Conservation (phyloP, 495 filamentous ascomycete genomes). For the Viridothelium virens region DNA sequence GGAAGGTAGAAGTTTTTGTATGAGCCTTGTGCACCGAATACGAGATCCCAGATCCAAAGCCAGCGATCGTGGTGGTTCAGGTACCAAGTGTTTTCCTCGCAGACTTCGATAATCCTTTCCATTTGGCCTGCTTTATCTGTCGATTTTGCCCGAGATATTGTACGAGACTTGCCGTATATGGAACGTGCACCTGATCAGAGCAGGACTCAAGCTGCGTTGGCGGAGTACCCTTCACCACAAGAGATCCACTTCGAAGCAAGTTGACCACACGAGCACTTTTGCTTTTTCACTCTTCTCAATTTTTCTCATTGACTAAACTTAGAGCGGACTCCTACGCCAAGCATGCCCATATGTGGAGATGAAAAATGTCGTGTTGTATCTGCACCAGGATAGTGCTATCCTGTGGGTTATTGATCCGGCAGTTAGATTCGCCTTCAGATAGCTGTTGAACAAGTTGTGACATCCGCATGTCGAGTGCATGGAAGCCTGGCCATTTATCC, state of each 20-base stretch:
- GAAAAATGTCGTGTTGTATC: neutral
- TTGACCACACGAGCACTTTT: neutral
- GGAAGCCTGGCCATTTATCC: neutral
- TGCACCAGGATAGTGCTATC: neutral
- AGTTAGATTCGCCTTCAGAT: neutral
- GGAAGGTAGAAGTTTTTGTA: conserved; percentile 23
- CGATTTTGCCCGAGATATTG: neutral
- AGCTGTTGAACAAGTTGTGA: neutral
- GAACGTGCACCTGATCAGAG: neutral
- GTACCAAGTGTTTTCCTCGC: neutral
- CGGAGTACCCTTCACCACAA: neutral
- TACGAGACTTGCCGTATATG: neutral
- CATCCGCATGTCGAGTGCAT: neutral
- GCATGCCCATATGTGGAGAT: neutral
- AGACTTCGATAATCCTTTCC: neutral
- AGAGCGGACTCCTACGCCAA: neutral
- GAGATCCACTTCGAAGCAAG: neutral
- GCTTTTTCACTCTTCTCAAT: neutral
- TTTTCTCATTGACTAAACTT: neutral
- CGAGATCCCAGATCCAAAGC: conserved; percentile 4
- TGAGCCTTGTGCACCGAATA: neutral
- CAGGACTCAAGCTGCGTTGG: neutral
- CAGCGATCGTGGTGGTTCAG: neutral
- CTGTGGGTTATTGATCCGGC: neutral
- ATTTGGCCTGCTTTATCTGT: neutral